These are phyloP conservation scores for Penicillium maclennaniae DNA, from an alignment of 495 filamentous ascomycete genomes.

Conservation along the genomic window DNA sequence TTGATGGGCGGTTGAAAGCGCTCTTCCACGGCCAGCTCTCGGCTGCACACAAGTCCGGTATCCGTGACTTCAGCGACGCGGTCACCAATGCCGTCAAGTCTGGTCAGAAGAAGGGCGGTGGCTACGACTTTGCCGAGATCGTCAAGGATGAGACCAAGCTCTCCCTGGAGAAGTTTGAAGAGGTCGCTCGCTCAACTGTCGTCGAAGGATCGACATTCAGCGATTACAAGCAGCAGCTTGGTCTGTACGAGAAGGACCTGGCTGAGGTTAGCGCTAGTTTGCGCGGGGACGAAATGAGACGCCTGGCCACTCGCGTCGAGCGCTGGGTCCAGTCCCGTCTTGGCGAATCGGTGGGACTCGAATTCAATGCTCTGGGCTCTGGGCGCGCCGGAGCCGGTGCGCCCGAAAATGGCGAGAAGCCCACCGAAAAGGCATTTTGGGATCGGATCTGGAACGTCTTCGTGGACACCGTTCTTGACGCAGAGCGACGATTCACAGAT, in stretches of 20 bases:
- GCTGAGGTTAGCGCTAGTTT: constrained; percentile 78
- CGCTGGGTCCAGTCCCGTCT: constrained; percentile 87
- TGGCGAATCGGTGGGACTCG: constrained; percentile 80
- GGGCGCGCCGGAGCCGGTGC: constrained; percentile 76
- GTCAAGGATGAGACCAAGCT: constrained; percentile 76
- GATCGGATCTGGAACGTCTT: constrained; percentile 93
- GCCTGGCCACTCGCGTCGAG: constrained; percentile 84
- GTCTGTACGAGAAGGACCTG: constrained; percentile 70
- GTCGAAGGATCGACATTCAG: constrained; percentile 82
- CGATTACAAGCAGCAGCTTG: constrained; percentile 62
- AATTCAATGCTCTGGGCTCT: constrained; percentile 91
- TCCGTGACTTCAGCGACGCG: constrained; percentile 80
- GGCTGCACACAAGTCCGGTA: constrained; percentile 84
- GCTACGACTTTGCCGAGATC: constrained; percentile 93
- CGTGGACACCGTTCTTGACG: constrained; percentile 76
- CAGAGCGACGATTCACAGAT: constrained; percentile 78
- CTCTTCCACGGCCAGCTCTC: constrained; percentile 83
- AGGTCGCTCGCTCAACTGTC: constrained; percentile 65
- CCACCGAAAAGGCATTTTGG: constrained; percentile 83
- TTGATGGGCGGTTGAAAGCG: constrained; percentile 80
- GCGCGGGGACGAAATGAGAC: constrained; percentile 91
- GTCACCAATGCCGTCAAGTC: constrained; percentile 78
- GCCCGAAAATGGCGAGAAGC: constrained; percentile 71
- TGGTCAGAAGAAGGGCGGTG: constrained; percentile 83
- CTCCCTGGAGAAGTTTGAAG: constrained; percentile 70